Evolutionary conservation across 1,284 basidiomycete species (phyloP), one percentile per base, ranked within the genome.

Genomic region (Erythrobasidium hasegawianum): DNA sequence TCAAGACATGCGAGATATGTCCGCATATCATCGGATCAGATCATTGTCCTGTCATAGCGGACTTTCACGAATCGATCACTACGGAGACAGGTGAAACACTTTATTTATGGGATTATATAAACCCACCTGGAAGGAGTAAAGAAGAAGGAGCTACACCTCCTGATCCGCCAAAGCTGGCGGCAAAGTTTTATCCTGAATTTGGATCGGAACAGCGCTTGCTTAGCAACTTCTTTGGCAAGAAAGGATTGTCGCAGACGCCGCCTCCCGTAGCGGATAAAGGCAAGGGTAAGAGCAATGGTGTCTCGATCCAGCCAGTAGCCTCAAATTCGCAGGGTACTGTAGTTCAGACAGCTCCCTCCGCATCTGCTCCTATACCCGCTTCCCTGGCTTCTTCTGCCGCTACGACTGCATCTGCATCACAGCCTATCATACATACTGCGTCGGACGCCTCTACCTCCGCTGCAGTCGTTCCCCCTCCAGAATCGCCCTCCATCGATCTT

Each of bases 1-100:
- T 98, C 73, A 91, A 90, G 74, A 81, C 83, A 55, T 88, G 88
- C 0, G 90, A 98, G 74, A 96, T 97, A 59, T 87, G 89, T 72
- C 85, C 88, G 5, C 81, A 85, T 4, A 77, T 97, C 65, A 89
- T 88, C 72, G 95, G 96, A 3, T 95, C 91, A 22, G 95, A 98
- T 77, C 95, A 98, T 75, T 98, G 96, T 76, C 95, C 95, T 0
- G 87, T 97, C 16, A 95, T 84, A 74, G 81, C 97, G 69, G 93
- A 97, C 74, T 79, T 98, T 13, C 82, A 89, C 72, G 91, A 97
- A 70, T 82, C 87, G 70, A 87, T 95, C 59, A 79, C 79, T 2
- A 79, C 83, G 26, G 75, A 80, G 0, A 79, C 83, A 5, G 87
- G 88, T 0, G 78, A 80, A 39, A 80, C 71, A 0, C 69, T 87